Evolutionary conservation across 805 yeast genomes (phyloP).

Genomic region (Saccharomycopsis oosterbeekiorum): DNA sequence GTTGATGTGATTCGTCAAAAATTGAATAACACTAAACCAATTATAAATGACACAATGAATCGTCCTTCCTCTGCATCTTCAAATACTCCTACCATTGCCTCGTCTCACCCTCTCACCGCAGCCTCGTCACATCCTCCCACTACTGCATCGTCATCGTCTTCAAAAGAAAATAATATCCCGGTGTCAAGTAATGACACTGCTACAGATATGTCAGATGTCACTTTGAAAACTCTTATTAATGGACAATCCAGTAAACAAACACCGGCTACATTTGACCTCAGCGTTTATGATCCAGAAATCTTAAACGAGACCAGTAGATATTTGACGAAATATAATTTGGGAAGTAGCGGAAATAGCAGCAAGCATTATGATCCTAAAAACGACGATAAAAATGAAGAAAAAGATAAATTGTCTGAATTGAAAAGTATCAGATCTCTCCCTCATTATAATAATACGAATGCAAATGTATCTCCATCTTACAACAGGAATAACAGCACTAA

Average conservation of each 20-base stretch:
- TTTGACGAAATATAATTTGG: not conserved
- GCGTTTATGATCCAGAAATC: constrained; percentile 1
- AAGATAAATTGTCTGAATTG: constrained; percentile 1
- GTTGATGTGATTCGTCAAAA: constrained; percentile 8
- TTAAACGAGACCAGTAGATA: not conserved
- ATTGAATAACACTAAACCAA: not conserved
- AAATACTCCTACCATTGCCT: not conserved
- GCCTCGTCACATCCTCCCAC: not conserved
- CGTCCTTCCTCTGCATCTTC: not conserved
- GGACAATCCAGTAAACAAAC: not conserved
- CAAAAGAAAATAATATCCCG: not conserved
- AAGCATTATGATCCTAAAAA: not conserved
- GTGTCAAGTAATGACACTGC: not conserved
- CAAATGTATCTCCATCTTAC: too few species aligned
- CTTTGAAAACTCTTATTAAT: constrained; percentile 8
- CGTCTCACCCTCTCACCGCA: not conserved
- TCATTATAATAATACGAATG: not conserved
- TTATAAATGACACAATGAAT: not conserved
- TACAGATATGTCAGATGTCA: constrained; percentile 1
- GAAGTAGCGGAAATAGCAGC: not conserved
- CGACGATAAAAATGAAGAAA: not conserved
- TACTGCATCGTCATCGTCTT: not conserved
- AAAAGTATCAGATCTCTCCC: not conserved
- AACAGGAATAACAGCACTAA: not conserved
- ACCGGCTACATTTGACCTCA: not conserved